Evolutionary conservation across 2,329 filamentous ascomycete species (phyloP).

Genomic region (Trichoderma hamatum): DNA sequence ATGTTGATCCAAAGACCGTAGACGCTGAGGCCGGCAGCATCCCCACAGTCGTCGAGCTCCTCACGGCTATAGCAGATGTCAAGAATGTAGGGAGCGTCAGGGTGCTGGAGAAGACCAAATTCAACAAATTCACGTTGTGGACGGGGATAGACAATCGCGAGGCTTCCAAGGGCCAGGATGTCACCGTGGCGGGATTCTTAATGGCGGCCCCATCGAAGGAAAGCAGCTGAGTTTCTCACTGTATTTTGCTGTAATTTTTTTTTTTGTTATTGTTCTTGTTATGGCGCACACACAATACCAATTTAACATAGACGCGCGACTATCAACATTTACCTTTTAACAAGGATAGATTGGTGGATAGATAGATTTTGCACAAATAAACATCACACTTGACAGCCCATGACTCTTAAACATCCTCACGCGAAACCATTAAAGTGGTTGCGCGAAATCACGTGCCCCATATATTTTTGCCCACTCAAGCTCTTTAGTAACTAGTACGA

Average conservation of each 20-base stretch:
- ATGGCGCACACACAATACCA: too few species aligned
- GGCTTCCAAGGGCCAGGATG: not conserved
- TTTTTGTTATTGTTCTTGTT: too few species aligned
- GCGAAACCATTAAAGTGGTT: not conserved
- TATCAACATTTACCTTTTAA: too few species aligned
- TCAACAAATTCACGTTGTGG: not conserved
- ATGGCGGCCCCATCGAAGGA: not conserved
- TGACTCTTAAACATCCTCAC: too few species aligned
- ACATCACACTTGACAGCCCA: too few species aligned
- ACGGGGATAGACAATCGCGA: not conserved
- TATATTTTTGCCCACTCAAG: not conserved
- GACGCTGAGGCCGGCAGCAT: not conserved
- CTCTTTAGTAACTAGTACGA: not conserved
- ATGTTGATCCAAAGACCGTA: constrained; percentile 41
- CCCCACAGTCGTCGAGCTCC: not conserved
- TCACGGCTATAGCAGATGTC: not conserved
- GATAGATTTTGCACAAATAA: too few species aligned
- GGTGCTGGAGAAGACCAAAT: not conserved
- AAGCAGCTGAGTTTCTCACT: not conserved
- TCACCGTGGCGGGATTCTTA: not conserved
- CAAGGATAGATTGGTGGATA: too few species aligned
- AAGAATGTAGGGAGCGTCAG: constrained; percentile 3
- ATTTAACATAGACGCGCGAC: too few species aligned
- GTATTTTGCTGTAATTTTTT: not conserved
- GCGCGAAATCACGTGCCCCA: constrained; percentile 16